Conservation (phyloP, 1,284 basidiomycete species). For the Phaffia rhodozyma region DNA sequence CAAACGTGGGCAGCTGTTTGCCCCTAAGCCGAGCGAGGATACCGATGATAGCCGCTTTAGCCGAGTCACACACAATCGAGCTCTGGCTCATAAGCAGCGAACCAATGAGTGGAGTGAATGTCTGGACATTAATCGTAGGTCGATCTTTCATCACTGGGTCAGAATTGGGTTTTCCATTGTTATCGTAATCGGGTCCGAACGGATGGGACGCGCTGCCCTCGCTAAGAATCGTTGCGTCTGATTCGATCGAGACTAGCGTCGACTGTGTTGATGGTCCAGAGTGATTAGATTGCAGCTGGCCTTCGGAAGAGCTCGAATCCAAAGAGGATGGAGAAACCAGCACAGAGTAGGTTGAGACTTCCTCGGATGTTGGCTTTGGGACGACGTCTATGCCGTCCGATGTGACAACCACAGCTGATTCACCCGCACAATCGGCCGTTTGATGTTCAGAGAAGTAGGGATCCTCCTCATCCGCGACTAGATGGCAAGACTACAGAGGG, state of each 20-base stretch:
- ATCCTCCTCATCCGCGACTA: slow-evolving; percentile 20
- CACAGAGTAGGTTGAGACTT: slow-evolving; percentile 17
- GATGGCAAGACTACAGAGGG: slow-evolving; percentile 20
- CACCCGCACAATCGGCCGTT: not conserved
- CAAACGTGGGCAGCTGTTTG: slow-evolving; percentile 24
- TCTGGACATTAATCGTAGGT: slow-evolving; percentile 58
- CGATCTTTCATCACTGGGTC: slow-evolving; percentile 15
- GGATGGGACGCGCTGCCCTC: not conserved
- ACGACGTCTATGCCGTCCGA: slow-evolving; percentile 29
- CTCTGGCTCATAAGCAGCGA: slow-evolving; percentile 75
- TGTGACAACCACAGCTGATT: slow-evolving; percentile 21
- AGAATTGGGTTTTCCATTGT: slow-evolving; percentile 1
- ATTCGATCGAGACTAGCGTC: not conserved
- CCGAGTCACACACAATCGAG: slow-evolving; percentile 55
- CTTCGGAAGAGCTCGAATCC: not conserved
- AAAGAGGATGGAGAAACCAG: slow-evolving; percentile 10
- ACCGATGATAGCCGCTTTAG: slow-evolving; percentile 65
- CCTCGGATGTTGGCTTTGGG: slow-evolving; percentile 22
- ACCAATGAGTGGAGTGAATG: slow-evolving; percentile 84
- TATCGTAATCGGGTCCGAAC: slow-evolving; percentile 7
- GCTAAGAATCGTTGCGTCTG: not conserved
- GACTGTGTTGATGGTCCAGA: not conserved
- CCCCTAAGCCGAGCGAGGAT: slow-evolving; percentile 46
- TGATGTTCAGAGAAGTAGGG: not conserved
- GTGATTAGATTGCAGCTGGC: not conserved